phyloP scores from a whole-genome alignment of 192 early-diverging fungal genomes.

The Entomortierella lignicola region DNA sequence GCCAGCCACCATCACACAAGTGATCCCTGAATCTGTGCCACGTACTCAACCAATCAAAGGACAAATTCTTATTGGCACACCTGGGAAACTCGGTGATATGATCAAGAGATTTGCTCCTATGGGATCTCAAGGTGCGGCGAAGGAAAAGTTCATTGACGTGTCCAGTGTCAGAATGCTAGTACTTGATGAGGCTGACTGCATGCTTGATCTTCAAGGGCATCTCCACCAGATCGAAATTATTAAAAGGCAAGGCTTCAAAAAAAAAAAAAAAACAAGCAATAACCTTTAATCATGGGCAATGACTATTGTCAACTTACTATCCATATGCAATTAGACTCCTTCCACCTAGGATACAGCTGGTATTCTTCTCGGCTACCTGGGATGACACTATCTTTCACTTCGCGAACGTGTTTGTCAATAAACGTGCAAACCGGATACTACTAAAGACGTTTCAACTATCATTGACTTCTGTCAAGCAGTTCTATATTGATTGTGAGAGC shows the following conservation, averaged over 20 bases:
- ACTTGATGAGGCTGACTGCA: slow-evolving; percentile 97
- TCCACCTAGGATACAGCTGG: slow-evolving; percentile 76
- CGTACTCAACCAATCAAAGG: slow-evolving; percentile 55
- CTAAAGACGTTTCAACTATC: slow-evolving; percentile 86
- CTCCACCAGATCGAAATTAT: slow-evolving; percentile 86
- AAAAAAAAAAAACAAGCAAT: neutral
- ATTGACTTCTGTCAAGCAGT: slow-evolving; percentile 91
- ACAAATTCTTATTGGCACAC: slow-evolving; percentile 93
- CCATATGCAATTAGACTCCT: slow-evolving; percentile 71
- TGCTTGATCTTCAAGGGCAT: slow-evolving; percentile 87
- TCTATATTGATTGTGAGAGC: slow-evolving; percentile 92
- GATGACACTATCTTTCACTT: slow-evolving; percentile 76
- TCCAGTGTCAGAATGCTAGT: slow-evolving; percentile 79
- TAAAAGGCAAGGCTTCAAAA: slow-evolving; percentile 68
- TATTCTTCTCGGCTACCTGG: slow-evolving; percentile 97
- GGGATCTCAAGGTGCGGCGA: neutral
- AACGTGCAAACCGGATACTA: slow-evolving; percentile 84
- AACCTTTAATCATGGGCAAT: no score
- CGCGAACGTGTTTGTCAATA: slow-evolving; percentile 78
- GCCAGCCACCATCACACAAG: slow-evolving; percentile 70
- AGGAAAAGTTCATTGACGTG: slow-evolving; percentile 59
- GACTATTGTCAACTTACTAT: no score
- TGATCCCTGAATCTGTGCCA: slow-evolving; percentile 67
- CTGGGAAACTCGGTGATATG: slow-evolving; percentile 86
- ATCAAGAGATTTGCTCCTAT: slow-evolving; percentile 55